A percentile compares a stretch with the other conserved stretches of the same genome.
phyloP scores from a whole-genome alignment of 192 early-diverging fungal genomes.

The Nowakowskiella sp. region DNA sequence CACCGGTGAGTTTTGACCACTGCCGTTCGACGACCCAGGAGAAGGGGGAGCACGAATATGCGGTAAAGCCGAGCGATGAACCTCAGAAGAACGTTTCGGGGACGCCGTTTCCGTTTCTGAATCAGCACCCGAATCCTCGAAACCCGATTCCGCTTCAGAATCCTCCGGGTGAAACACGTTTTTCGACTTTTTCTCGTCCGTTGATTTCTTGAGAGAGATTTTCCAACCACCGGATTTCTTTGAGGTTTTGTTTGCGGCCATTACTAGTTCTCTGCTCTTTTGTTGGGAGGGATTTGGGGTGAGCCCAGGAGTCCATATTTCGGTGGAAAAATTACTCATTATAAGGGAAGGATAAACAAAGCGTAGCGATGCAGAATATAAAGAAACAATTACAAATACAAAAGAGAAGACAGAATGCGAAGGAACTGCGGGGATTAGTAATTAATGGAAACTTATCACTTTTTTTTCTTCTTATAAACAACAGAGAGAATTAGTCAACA shows the following conservation, averaged over 20 bases:
- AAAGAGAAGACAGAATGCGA: too few species aligned
- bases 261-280: neutral
- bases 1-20: neutral
- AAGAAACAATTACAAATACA: too few species aligned
- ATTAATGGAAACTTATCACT: too few species aligned
- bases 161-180: neutral
- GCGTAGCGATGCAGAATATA: too few species aligned
- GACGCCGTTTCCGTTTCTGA: neutral
- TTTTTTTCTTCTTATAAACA: too few species aligned
- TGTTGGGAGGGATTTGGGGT: constrained; percentile 1
- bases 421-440: too few species aligned
- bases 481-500: too few species aligned
- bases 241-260: constrained; percentile 7
- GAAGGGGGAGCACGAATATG: neutral
- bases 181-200: neutral
- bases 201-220: neutral
- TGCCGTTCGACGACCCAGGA: neutral
- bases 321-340: constrained; percentile 23
- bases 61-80: neutral
- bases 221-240: neutral
- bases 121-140: neutral
- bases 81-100: neutral
- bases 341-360: too few species aligned
- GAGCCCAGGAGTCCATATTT: constrained; percentile 28
- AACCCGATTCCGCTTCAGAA: neutral